A percentile compares a stretch with the other conserved stretches of the same genome.
Conservation (phyloP, 805 yeast genomes). For the Komagataella ulmi region DNA sequence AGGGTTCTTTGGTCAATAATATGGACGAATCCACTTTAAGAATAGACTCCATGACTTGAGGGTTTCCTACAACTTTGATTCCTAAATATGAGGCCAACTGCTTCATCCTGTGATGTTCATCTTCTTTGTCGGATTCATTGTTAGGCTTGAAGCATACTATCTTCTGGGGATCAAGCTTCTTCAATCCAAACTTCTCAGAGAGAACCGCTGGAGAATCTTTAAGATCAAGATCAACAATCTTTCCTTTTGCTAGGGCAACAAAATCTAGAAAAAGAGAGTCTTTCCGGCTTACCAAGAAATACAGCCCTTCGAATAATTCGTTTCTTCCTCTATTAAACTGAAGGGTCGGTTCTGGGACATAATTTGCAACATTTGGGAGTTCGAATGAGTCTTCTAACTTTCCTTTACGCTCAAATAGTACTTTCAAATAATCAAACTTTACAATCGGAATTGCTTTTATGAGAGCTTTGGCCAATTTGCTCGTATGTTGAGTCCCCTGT, state of each 20-base stretch:
- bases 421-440: not conserved
- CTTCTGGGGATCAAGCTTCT: constrained; percentile 1
- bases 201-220: not conserved
- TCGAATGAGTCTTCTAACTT: not conserved
- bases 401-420: not conserved
- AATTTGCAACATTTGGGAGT: not conserved
- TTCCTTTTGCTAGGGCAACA: not conserved
- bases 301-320: not conserved
- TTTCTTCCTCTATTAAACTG: not conserved
- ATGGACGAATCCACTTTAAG: not conserved
- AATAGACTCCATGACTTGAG: constrained; percentile 1
- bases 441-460: not conserved
- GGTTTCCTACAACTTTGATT: not conserved
- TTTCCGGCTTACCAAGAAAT: not conserved
- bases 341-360: not conserved
- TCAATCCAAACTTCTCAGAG: not conserved
- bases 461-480: not conserved
- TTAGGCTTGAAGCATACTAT: not conserved
- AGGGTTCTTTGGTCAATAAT: not conserved
- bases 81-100: constrained; percentile 1
- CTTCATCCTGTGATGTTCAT: not conserved
- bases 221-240: not conserved
- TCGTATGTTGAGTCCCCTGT: not conserved
- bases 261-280: not conserved
- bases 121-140: not conserved